Evolutionary conservation across 2,329 filamentous ascomycete genomes (phyloP).

Genomic region (Fusarium cicatricum): DNA sequence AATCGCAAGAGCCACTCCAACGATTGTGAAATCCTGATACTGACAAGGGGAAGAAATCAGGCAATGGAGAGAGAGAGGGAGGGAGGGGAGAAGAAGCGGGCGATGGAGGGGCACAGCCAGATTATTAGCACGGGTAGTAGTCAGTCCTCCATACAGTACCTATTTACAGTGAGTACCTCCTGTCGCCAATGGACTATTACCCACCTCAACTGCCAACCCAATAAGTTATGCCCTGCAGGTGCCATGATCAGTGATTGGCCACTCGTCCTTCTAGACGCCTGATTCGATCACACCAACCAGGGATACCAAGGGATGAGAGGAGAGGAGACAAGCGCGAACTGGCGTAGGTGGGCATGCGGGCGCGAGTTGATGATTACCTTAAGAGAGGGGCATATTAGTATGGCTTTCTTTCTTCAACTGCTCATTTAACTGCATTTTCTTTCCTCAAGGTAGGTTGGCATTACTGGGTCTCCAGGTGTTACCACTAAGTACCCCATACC

Average conservation of each 20-base stretch:
- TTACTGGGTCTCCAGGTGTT: too few relatives aligned
- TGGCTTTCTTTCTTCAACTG: too few relatives aligned
- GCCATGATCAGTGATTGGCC: slow-evolving; percentile 20
- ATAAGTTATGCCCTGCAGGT: slow-evolving; percentile 18
- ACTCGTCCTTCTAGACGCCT: slow-evolving; percentile 5
- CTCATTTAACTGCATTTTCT: too few relatives aligned
- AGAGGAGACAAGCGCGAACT: slow-evolving; percentile 8
- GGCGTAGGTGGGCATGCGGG: slow-evolving; percentile 5
- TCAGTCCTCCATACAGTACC: too few relatives aligned
- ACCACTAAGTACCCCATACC: too few relatives aligned
- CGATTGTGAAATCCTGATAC: slow-evolving; percentile 18
- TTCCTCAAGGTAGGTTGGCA: too few relatives aligned
- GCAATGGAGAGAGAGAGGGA: slow-evolving; percentile 12
- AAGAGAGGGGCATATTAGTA: too few relatives aligned
- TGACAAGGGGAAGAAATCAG: slow-evolving; percentile 14
- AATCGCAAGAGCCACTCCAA: slow-evolving; percentile 25
- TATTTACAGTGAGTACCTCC: not conserved
- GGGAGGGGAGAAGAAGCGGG: slow-evolving; percentile 1
- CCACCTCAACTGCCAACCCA: not conserved
- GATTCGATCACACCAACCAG: slow-evolving; percentile 12
- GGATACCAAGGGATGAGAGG: slow-evolving; percentile 20
- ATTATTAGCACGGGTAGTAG: slow-evolving; percentile 15
- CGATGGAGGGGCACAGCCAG: slow-evolving; percentile 12
- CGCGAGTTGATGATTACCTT: not conserved
- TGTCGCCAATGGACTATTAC: slow-evolving; percentile 20